phyloP scores from a whole-genome alignment of 495 filamentous ascomycete species.

The Hypoxylon fragiforme region DNA sequence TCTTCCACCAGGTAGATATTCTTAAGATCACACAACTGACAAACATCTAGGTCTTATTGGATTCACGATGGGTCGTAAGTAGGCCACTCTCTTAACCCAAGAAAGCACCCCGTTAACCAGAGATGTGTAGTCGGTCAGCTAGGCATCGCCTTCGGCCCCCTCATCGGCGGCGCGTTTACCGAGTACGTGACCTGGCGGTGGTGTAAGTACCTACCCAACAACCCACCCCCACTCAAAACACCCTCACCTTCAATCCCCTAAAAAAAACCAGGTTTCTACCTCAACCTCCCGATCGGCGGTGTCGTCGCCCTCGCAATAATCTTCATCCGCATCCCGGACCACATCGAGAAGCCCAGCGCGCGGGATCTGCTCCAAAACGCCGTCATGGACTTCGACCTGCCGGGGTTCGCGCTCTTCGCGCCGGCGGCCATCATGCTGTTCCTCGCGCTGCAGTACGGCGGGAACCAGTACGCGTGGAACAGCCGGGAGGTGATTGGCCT shows the following conservation, averaged over 20 bases:
- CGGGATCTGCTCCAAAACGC: not conserved
- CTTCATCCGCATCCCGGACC: constrained; percentile 52
- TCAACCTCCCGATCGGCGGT: constrained; percentile 43
- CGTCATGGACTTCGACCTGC: constrained; percentile 46
- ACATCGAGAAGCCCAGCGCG: constrained; percentile 9
- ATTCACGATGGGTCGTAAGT: constrained; percentile 26
- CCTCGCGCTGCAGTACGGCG: constrained; percentile 56
- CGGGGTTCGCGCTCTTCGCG: constrained; percentile 52
- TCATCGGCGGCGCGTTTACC: constrained; percentile 65
- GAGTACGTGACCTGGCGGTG: constrained; percentile 50
- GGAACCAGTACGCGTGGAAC: constrained; percentile 49
- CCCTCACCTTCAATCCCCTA: not conserved
- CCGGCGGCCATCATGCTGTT: constrained; percentile 49
- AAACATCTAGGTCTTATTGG: constrained; percentile 2
- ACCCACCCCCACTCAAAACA: no score
- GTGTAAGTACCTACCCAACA: constrained; percentile 34
- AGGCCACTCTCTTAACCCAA: constrained; percentile 39
- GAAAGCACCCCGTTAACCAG: constrained; percentile 59
- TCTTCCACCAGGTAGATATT: not conserved
- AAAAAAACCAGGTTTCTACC: constrained; percentile 54
- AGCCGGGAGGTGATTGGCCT: constrained; percentile 38
- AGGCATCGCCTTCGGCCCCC: constrained; percentile 48
- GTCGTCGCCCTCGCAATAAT: constrained; percentile 37
- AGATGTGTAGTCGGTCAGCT: constrained; percentile 38
- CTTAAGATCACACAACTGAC: not conserved